Evolutionary conservation across 1,139 yeast genomes (phyloP), one percentile per base, ranked within the genome.

Genomic region (Magnusiomyces fungicola): DNA sequence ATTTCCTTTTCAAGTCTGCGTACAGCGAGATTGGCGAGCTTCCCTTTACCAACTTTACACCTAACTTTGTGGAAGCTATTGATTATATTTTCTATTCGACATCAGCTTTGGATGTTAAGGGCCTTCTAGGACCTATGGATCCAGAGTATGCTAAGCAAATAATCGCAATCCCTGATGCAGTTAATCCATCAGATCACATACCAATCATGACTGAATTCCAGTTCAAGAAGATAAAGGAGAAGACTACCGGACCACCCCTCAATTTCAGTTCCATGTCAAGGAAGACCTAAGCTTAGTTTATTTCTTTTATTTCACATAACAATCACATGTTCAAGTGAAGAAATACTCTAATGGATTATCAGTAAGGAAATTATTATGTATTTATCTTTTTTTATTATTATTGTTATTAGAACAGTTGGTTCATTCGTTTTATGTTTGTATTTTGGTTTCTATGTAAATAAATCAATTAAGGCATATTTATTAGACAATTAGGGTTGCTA

Each of bases 51-150:
- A 94, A 92, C 68, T 83, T 83, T 66, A 82, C 97, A 0, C 98
- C 99, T 33, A 80, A 84, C 41, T 94, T 92, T 69, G 88, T 95
- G 2, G 90, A 89, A 60, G 90, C 83, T 42, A 88, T 94, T 68
- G 99, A 94, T 69, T 92, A 92, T 66, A 83, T 94, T 53, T 94
- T 97, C 96, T 89, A 86, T 67, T 79, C 96, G 2, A 83, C 96
- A 14, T 75, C 82, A 10, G 74, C 81, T 9, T 72, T 94, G 55
- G 80, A 83, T 54, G 96, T 92, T 9, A 82, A 81, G 60, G 97
- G 96, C 14, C 71, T 94, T 57, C 72, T 92, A 55, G 97, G 97
- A 40, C 80, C 80, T 59, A 79, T 90, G 43, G 97, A 90, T 64
- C 76, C 76, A 49, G 83, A 82, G 6, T 92, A 92, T 65, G 74